These are phyloP conservation scores for Suillus tomentosus DNA, from an alignment of 768 basidiomycete species.

Conservation along the genomic window DNA sequence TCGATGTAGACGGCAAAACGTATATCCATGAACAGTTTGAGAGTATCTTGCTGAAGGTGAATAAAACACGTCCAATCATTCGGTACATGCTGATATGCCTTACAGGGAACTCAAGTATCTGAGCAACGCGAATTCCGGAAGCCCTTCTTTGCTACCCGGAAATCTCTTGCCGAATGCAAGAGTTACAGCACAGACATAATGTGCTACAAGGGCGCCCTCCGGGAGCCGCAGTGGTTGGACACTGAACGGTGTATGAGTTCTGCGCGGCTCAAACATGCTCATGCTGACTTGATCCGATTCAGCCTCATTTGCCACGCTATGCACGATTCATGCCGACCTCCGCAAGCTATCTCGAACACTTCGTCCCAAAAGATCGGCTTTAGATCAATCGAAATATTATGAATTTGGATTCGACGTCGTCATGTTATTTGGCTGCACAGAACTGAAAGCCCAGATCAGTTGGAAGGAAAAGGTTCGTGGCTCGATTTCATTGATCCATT, in stretches of 20 bases:
- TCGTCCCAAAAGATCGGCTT: not conserved
- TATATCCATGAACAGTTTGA: conserved; percentile 37
- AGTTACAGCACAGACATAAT: not conserved
- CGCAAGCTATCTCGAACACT: conserved; percentile 3
- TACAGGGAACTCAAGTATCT: conserved; percentile 25
- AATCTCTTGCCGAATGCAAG: not conserved
- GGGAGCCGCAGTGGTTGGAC: conserved; percentile 12
- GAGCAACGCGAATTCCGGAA: conserved; percentile 15
- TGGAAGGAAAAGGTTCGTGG: conserved; percentile 39
- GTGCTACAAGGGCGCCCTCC: conserved; percentile 15
- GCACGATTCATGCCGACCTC: conserved; percentile 12
- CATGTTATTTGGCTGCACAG: conserved; percentile 39
- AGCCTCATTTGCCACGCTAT: conserved; percentile 14
- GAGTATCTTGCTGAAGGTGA: conserved; percentile 42
- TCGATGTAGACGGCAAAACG: conserved; percentile 28
- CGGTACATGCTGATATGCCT: conserved; percentile 12
- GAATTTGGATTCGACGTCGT: conserved; percentile 32
- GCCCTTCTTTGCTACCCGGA: not conserved
- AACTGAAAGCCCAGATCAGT: conserved; percentile 41
- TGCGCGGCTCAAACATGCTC: not conserved
- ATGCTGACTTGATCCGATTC: not conserved
- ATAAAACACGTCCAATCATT: not conserved
- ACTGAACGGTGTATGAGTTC: conserved; percentile 6
- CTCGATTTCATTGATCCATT: not conserved
- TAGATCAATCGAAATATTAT: conserved; percentile 21